Percentiles rank a stretch among this genome's conserved stretches.
Conservation (phyloP, 192 early-diverging fungal species). For the Rhizophagus clarus region DNA sequence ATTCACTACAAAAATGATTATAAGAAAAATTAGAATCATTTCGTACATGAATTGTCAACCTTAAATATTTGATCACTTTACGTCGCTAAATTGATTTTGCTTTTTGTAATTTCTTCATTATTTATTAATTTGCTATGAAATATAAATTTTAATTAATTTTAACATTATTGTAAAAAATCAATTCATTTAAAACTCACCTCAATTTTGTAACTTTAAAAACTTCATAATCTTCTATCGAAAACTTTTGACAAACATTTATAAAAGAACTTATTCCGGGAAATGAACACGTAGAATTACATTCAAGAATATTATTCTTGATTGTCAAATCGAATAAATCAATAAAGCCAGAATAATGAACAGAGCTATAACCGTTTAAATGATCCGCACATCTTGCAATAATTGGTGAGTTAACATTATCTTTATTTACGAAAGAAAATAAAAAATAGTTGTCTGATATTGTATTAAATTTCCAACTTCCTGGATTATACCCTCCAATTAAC, state of each 20-base stretch:
- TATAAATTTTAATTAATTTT: too few species aligned
- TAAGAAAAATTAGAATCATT: too few species aligned
- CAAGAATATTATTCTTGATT: background rate
- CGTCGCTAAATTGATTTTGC: too few species aligned
- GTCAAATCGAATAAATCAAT: background rate
- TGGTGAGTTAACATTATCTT: background rate
- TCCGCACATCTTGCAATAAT: background rate
- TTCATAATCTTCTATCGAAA: background rate
- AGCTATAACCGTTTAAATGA: background rate
- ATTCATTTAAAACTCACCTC: background rate
- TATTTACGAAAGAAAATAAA: background rate
- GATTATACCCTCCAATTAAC: background rate
- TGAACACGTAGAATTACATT: background rate
- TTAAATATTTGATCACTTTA: too few species aligned
- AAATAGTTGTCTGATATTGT: background rate
- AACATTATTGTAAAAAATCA: too few species aligned
- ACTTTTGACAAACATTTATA: background rate
- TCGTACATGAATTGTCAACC: too few species aligned
- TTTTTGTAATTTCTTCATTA: too few species aligned
- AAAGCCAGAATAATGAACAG: background rate
- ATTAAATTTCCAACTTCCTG: background rate
- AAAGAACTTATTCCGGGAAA: background rate
- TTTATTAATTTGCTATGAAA: too few species aligned
- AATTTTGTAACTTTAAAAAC: background rate
- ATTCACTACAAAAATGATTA: too few species aligned